Evolutionary conservation across 2,329 filamentous ascomycete genomes (phyloP), one percentile per base, ranked within the genome.

Genomic region (Neodidymelliopsis sp.): DNA sequence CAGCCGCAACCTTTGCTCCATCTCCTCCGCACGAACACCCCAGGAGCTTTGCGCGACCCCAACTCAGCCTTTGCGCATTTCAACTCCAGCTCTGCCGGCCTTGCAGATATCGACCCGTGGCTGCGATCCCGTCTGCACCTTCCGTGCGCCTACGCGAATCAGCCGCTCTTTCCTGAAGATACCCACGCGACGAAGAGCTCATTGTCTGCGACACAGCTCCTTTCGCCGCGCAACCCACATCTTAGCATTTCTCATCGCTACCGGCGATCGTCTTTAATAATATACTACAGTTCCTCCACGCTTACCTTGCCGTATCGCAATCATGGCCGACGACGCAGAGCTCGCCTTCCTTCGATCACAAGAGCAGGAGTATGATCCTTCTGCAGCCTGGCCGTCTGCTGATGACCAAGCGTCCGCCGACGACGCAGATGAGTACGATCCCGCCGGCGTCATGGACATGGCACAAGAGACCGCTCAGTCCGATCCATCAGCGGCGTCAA

Each of bases 291-390:
- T 39, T 35, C n/a, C 33, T 34, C 25, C 20, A 10, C 20, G 4
- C 11, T 37, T 27, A 20, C 19, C 38, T 31, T 19, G 15, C 41
- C 13, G n/a, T n/a, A 39, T 35, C 42, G 49, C 57, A 53, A 49
- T 48, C 39, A 82, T 82, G 80, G 77, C 79, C 45, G 79, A 79
- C 62, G 79, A 80, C 62, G 74, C 77, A 50, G 80, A 83, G 69
- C 72, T 76, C 51, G 79, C 79, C 54, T 82, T 81, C 61, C 76
- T 82, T 51, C 71, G 76, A 60, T 75, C 77, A 30, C 78, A 82
- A 70, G 64, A 71, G 54, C 49, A 62, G 19, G 66, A 71, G 52
- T 73, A 69, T 46, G 75, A 77, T 59, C 69, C 71, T 49, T 69
- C 70, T 34, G 72, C 74, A 30, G 69, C 66, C 47, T 67, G 63